Evolutionary conservation across 768 basidiomycete genomes (phyloP), one percentile per base, ranked within the genome.

Genomic region (Cubamyces sp.): DNA sequence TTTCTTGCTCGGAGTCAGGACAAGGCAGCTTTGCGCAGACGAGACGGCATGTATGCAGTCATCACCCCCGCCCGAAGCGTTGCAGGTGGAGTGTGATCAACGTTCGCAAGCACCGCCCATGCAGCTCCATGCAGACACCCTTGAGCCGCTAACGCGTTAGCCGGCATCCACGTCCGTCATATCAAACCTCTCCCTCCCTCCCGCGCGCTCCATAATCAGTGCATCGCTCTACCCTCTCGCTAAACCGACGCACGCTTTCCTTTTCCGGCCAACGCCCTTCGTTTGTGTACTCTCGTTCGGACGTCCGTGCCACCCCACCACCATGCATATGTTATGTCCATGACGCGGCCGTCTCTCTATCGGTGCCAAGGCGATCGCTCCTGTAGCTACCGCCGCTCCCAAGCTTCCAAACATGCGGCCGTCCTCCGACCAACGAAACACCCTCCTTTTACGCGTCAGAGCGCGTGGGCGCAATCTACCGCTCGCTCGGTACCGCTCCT

Each of bases 401-500:
- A n/a, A n/a, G 9, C n/a, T 28, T 23, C 12, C 12, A 25, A 25
- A 6, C 23, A 23, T 25, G 7, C 37, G 14, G 6, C 39, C 37
- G 9, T 7, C 11, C 26, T 5, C 40, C 16, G n/a, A 12, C 41
- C 25, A 14, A 25, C 25, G 5, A 25, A 6, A 6, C 28, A 50
- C 56, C 47, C 57, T 50, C 39, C 57, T 50, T 34, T 58, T 43
- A 57, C 56, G 46, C 56, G 46, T 48, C 15, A 34, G 45, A 55
- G 37, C 54, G 54, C 15, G 25, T 9, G 28, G 4, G 39, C n/a
- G 39, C 30, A n/a, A 12, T 34, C 26, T 58, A 51, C 57, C 57
- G 39, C 37, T 58, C 48, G 16, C 57, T 51, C 57, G 57, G 57
- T 26, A 25, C 57, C 48, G 40, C 40, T 57, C 39, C 12, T 39